Evolutionary conservation across 305 asterid species (phyloP), one percentile per base, ranked within the genome.

Genomic region (Fraxinus angustifolia): DNA sequence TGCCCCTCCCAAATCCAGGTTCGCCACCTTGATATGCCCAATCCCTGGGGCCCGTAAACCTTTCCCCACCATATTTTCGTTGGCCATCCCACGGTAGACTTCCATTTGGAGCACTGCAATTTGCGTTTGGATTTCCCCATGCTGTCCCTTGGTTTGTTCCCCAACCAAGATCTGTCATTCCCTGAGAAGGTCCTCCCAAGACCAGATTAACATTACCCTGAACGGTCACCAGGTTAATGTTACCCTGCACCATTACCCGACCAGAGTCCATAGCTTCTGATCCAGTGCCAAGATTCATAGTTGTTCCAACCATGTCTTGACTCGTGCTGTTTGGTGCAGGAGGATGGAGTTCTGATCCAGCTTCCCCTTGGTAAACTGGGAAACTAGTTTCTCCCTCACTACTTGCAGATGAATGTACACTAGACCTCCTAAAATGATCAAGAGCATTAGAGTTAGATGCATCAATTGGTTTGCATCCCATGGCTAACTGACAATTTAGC

Each of bases 51-150:
- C 93, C 89, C 1, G 83, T 84, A 86, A 83, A 89, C 89, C 94
- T 91, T 26, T 94, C 95, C 11, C 91, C 92, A 10, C 86, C 82
- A 45, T 90, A 93, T 84, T 91, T 93, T 19, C 97, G 86, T 21
- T 88, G 97, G 50, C 91, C 88, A 74, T 91, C 97, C 97, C 94
- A 91, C 6, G 88, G 88, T 10, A 87, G 58, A 78, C 86, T 87
- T 40, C 91, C 92, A 35, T 81, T 87, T 70, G 86, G 85, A 0
- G 91, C 88, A 17, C 92, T 88, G 6, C 81, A 85, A n/a, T 86
- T 91, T 8, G 80, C 76, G 78, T 83, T 84, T 5, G 92, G 89
- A 74, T 85, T 91, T 6, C 83, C 88, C 96, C 96, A 93, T 1
- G 86, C 70, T 0, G 90, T 76, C 40, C 91, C 93, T 1, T 85